phyloP scores from a whole-genome alignment of 805 yeast genomes.

The Pichia nakasei region DNA sequence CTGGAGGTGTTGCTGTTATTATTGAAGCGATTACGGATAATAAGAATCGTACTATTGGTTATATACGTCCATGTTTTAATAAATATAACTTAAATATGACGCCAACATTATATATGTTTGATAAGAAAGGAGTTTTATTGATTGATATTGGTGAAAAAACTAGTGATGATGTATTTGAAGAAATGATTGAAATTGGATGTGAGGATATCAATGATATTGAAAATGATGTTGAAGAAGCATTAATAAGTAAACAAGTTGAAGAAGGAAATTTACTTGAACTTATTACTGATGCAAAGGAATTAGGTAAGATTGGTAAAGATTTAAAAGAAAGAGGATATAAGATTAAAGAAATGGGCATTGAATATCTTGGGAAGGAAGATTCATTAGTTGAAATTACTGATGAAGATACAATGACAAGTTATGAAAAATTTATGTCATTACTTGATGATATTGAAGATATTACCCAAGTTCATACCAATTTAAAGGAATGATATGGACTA shows the following conservation, averaged over 20 bases:
- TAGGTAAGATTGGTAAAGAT: constrained; percentile 49
- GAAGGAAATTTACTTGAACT: constrained; percentile 33
- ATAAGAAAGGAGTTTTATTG: constrained; percentile 64
- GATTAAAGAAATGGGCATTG: constrained; percentile 64
- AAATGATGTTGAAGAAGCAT: constrained; percentile 8
- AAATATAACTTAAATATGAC: constrained; percentile 57
- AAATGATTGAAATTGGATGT: constrained; percentile 67
- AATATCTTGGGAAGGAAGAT: constrained; percentile 57
- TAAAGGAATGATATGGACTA: constrained; percentile 24
- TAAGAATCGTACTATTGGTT: constrained; percentile 70
- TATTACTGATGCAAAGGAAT: constrained; percentile 54
- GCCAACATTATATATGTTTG: constrained; percentile 73
- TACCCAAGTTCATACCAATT: constrained; percentile 67
- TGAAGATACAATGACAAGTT: constrained; percentile 41
- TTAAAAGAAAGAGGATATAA: constrained; percentile 46
- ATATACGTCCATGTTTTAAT: constrained; percentile 65
- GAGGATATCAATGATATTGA: constrained; percentile 47
- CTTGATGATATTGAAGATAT: constrained; percentile 82
- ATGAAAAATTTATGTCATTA: constrained; percentile 47
- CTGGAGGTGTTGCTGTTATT: constrained; percentile 81
- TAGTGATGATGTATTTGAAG: constrained; percentile 67
- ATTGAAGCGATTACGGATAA: constrained; percentile 87
- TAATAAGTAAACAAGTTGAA: constrained; percentile 13
- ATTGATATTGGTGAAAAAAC: constrained; percentile 31
- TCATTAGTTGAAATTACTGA: constrained; percentile 44